Evolutionary conservation across 2,329 filamentous ascomycete species (phyloP).

Genomic region (Akanthomyces dipterigenus): DNA sequence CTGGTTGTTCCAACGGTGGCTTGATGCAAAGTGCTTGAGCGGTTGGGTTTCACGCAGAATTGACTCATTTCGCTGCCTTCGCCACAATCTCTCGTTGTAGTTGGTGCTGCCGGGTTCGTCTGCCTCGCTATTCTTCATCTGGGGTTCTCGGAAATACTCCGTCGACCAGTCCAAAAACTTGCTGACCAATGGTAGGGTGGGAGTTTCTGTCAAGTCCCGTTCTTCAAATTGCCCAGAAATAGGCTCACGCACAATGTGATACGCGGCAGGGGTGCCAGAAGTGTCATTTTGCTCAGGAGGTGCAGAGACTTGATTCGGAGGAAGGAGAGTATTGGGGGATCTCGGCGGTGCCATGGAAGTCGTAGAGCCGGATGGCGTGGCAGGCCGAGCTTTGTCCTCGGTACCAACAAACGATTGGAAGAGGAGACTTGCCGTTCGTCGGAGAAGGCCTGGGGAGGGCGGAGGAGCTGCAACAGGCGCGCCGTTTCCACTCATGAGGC

Average conservation of each 20-base stretch:
- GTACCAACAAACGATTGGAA: conserved; percentile 50
- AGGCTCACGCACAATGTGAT: conserved; percentile 71
- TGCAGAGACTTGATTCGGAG: conserved; percentile 35
- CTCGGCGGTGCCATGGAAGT: conserved; percentile 17
- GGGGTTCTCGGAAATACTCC: conserved; percentile 94
- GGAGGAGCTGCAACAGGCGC: conserved; percentile 34
- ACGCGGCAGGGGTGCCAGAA: conserved; percentile 57
- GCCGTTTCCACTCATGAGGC: conserved; percentile 25
- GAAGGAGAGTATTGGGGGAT: conserved; percentile 30
- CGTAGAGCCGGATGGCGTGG: conserved; percentile 23
- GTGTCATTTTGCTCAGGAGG: conserved; percentile 72
- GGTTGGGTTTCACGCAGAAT: conserved; percentile 92
- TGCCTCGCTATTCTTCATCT: conserved; percentile 94
- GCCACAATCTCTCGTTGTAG: conserved; percentile 93
- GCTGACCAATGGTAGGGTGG: conserved; percentile 69
- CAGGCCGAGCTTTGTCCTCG: conserved; percentile 37
- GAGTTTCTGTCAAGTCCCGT: conserved; percentile 50
- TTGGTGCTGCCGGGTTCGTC: conserved; percentile 95
- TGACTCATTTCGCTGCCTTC: conserved; percentile 82
- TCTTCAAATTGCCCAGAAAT: conserved; percentile 68
- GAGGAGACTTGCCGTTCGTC: conserved; percentile 57
- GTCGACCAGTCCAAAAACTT: conserved; percentile 92
- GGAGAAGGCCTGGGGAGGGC: conserved; percentile 52
- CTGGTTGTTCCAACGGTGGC: conserved; percentile 79
- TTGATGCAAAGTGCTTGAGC: conserved; percentile 80